phyloP scores from a whole-genome alignment of 2,329 filamentous ascomycete species.

The Talaromyces sp. region DNA sequence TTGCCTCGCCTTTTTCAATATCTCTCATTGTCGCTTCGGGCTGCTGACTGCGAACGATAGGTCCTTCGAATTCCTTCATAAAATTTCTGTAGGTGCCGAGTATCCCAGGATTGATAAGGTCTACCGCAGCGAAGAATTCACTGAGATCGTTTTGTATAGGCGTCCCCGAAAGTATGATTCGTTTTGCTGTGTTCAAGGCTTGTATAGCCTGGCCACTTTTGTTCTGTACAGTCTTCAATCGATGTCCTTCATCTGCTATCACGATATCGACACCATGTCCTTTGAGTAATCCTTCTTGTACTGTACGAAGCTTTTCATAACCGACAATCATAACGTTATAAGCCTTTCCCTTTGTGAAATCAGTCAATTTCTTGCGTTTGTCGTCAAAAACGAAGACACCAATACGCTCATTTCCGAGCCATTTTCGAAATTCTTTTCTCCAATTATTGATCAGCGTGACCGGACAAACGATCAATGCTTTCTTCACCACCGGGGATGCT shows the following conservation, averaged over 20 bases:
- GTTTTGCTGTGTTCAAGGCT: slow-evolving; percentile 58
- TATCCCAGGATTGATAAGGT: slow-evolving; percentile 66
- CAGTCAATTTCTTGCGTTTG: slow-evolving; percentile 58
- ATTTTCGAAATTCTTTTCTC: slow-evolving; percentile 70
- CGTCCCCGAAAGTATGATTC: slow-evolving; percentile 64
- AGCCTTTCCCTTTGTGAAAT: slow-evolving; percentile 65
- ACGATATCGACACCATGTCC: slow-evolving; percentile 65
- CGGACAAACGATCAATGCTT: slow-evolving; percentile 70
- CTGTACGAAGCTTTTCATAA: slow-evolving; percentile 65
- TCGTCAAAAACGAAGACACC: slow-evolving; percentile 66
- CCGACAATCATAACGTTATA: slow-evolving; percentile 72
- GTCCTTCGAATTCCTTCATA: slow-evolving; percentile 62
- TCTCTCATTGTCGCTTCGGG: slow-evolving; percentile 60
- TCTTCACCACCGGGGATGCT: slow-evolving; percentile 60
- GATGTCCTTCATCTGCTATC: slow-evolving; percentile 67
- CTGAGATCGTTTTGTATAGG: slow-evolving; percentile 66
- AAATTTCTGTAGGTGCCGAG: slow-evolving; percentile 62
- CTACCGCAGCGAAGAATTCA: slow-evolving; percentile 66
- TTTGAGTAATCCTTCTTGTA: slow-evolving; percentile 63
- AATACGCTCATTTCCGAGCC: slow-evolving; percentile 67
- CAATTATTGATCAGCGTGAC: slow-evolving; percentile 71
- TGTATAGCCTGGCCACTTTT: slow-evolving; percentile 65
- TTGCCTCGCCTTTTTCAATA: slow-evolving; percentile 61
- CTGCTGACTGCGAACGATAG: slow-evolving; percentile 62
- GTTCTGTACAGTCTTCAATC: slow-evolving; percentile 66